phyloP scores from a whole-genome alignment of 1,284 basidiomycete species.

The Clitocybe nebularis region DNA sequence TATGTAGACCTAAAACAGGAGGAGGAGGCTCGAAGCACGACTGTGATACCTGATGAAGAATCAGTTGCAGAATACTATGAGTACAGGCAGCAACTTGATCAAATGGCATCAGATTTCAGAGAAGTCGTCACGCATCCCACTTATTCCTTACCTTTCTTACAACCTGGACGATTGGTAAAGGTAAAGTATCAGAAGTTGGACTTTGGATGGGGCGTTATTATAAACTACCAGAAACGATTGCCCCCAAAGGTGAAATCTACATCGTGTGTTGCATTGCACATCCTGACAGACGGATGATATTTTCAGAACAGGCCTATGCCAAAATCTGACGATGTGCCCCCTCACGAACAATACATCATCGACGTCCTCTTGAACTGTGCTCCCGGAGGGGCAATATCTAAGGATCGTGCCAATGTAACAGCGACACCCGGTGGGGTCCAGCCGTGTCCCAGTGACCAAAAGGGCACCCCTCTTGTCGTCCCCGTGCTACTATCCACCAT shows the following conservation, averaged over 20 bases:
- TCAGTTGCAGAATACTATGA: constrained; percentile 90
- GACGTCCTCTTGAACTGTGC: constrained; percentile 91
- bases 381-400: constrained; percentile 58
- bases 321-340: constrained; percentile 63
- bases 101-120: constrained; percentile 83
- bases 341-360: constrained; percentile 90
- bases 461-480: constrained; percentile 83
- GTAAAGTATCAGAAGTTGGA: constrained; percentile 85
- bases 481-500: constrained; percentile 89
- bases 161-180: constrained; percentile 87
- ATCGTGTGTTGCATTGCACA: neutral
- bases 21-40: constrained; percentile 65
- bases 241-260: constrained; percentile 58
- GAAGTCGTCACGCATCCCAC: constrained; percentile 93
- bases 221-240: constrained; percentile 87
- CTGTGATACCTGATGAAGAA: constrained; percentile 80
- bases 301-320: constrained; percentile 51
- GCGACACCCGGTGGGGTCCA: constrained; percentile 67
- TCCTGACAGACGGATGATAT: neutral
- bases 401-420: constrained; percentile 53
- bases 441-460: constrained; percentile 68
- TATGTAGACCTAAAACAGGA: constrained; percentile 69
- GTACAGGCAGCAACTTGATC: constrained; percentile 85
- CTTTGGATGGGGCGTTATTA: constrained; percentile 95
- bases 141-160: constrained; percentile 91